Evolutionary conservation across 352 stramenopile species (phyloP).

Genomic region (Globisporangium mamillatum): DNA sequence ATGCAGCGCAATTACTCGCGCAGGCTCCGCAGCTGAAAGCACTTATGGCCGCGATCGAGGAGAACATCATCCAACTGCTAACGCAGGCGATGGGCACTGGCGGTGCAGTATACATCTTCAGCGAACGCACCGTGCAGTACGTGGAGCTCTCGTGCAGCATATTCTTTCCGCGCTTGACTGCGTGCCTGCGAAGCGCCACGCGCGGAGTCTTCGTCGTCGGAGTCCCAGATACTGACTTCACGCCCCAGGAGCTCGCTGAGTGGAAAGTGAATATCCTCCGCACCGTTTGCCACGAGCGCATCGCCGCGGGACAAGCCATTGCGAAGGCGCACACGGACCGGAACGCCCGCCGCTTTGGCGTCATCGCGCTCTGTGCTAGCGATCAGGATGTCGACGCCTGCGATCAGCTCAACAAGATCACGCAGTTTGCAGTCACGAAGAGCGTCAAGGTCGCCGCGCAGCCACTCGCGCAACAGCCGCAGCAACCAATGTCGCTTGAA

Average conservation of each 20-base stretch:
- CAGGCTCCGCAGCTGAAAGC: conserved; percentile 17
- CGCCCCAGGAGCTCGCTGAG: conserved; percentile 29
- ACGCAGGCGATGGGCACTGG: conserved; percentile 24
- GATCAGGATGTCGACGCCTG: conserved; percentile 29
- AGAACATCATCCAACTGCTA: conserved; percentile 34
- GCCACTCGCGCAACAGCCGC: background rate
- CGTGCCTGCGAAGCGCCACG: conserved; percentile 26
- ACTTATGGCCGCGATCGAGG: conserved; percentile 28
- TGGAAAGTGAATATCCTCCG: conserved; percentile 53
- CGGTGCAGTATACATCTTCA: conserved; percentile 45
- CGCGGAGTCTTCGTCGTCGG: conserved; percentile 46
- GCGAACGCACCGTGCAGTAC: conserved; percentile 33
- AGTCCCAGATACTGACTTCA: conserved; percentile 29
- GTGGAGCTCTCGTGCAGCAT: conserved; percentile 40
- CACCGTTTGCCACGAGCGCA: conserved; percentile 35
- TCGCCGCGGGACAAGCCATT: conserved; percentile 21
- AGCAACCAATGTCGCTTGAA: conserved; percentile 22
- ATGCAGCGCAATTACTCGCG: conserved; percentile 18
- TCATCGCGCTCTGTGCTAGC: conserved; percentile 32
- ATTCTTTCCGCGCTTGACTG: conserved; percentile 46
- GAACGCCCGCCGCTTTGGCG: conserved; percentile 21
- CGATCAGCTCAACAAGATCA: conserved; percentile 26
- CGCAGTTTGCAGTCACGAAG: conserved; percentile 42
- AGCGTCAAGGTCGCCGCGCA: conserved; percentile 22
- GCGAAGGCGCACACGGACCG: conserved; percentile 22